Evolutionary conservation across 2,329 filamentous ascomycete genomes (phyloP).

Genomic region (Torrubiella hemipterigena): DNA sequence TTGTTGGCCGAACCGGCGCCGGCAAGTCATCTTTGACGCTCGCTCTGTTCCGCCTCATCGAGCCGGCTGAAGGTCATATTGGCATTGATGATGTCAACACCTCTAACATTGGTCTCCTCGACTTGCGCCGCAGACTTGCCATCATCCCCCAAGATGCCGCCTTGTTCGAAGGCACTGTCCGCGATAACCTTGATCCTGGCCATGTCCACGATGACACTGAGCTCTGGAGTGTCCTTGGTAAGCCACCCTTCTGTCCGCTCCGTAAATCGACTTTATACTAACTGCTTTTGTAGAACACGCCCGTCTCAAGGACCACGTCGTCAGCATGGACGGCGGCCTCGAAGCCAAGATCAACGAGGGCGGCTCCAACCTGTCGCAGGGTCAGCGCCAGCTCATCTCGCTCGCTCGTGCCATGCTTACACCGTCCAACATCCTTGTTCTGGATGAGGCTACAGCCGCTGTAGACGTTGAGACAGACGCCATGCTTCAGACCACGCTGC

Average conservation of each 20-base stretch:
- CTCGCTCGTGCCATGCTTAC: slow-evolving; percentile 88
- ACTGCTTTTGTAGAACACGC: slow-evolving; percentile 65
- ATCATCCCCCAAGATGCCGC: slow-evolving; percentile 98
- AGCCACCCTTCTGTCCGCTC: too few relatives aligned
- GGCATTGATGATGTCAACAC: slow-evolving; percentile 85
- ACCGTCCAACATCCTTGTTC: slow-evolving; percentile 90
- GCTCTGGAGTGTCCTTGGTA: slow-evolving; percentile 88
- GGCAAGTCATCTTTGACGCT: slow-evolving; percentile 93
- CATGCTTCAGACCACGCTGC: slow-evolving; percentile 51
- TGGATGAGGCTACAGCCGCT: slow-evolving; percentile 88
- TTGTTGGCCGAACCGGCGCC: slow-evolving; percentile 89
- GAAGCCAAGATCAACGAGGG: slow-evolving; percentile 90
- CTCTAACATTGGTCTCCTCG: slow-evolving; percentile 76
- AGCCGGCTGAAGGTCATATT: slow-evolving; percentile 70
- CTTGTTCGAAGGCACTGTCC: slow-evolving; percentile 83
- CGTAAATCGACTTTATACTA: too few relatives aligned
- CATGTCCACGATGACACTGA: slow-evolving; percentile 96
- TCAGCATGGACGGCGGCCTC: slow-evolving; percentile 75
- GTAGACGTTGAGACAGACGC: slow-evolving; percentile 59
- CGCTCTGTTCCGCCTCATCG: slow-evolving; percentile 90
- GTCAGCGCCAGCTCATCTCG: slow-evolving; percentile 88
- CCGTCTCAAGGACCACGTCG: slow-evolving; percentile 80
- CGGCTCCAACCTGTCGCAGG: slow-evolving; percentile 89
- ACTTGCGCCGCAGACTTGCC: slow-evolving; percentile 77
- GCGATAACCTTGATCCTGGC: slow-evolving; percentile 91